Evolutionary conservation across 208 protist genomes (phyloP).

Genomic region (Borovskyia barvae): DNA sequence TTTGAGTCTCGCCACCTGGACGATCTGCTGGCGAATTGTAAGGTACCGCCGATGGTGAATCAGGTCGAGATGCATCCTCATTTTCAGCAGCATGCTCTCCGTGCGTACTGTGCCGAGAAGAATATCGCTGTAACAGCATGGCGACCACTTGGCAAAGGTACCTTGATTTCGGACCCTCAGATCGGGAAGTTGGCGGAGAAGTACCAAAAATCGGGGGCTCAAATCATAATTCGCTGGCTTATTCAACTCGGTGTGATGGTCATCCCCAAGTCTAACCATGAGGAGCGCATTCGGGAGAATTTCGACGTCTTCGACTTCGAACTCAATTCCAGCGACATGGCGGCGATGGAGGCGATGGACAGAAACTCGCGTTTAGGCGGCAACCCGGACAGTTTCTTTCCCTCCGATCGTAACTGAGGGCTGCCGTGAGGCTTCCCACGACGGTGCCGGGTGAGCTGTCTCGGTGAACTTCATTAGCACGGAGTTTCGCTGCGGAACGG

Average conservation of each 20-base stretch:
- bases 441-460: too few relatives aligned
- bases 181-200: slow-evolving; percentile 51
- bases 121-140: slow-evolving; percentile 84
- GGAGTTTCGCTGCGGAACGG: too few relatives aligned
- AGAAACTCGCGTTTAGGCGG: slow-evolving; percentile 40
- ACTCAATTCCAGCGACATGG: slow-evolving; percentile 70
- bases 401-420: background rate
- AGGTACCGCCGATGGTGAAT: slow-evolving; percentile 82
- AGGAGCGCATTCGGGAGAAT: slow-evolving; percentile 87
- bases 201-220: slow-evolving; percentile 49
- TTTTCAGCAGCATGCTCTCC: slow-evolving; percentile 55
- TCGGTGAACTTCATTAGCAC: too few relatives aligned
- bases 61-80: slow-evolving; percentile 92
- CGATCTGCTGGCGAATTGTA: slow-evolving; percentile 64
- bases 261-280: slow-evolving; percentile 86
- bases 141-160: slow-evolving; percentile 73
- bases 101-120: slow-evolving; percentile 62
- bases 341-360: slow-evolving; percentile 45
- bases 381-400: slow-evolving; percentile 52
- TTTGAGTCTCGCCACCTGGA: slow-evolving; percentile 60
- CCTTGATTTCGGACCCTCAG: slow-evolving; percentile 30
- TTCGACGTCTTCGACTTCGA: slow-evolving; percentile 86
- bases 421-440: too few relatives aligned
- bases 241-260: slow-evolving; percentile 65
- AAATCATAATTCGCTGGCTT: slow-evolving; percentile 76